Evolutionary conservation across 2,329 filamentous ascomycete species (phyloP).

Genomic region (Alternaria solani): DNA sequence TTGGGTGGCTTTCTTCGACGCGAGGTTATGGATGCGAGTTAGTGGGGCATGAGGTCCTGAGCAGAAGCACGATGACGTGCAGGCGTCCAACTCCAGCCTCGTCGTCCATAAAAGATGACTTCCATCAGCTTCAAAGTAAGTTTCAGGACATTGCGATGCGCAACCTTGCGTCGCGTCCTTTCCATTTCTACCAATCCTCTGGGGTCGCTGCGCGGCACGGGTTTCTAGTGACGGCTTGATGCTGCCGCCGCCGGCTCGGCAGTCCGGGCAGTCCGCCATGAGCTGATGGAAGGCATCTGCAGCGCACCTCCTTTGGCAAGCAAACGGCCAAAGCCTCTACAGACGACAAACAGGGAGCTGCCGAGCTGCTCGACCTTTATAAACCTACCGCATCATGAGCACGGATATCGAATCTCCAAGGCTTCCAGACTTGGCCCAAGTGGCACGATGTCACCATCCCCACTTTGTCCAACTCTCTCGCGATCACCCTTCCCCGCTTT

Average conservation of each 20-base stretch:
- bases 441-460: conserved; percentile 3
- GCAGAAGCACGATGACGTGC: not conserved
- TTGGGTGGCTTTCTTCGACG: not conserved
- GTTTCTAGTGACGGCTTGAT: not conserved
- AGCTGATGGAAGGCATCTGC: not conserved
- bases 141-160: not conserved
- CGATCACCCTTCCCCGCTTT: conserved; percentile 25
- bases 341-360: not conserved
- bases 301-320: not conserved
- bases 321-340: not conserved
- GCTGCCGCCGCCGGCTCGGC: conserved; percentile 1
- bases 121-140: not conserved
- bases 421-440: conserved; percentile 10
- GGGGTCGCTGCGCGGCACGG: not conserved
- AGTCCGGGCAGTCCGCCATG: not conserved
- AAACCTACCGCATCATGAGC: not conserved
- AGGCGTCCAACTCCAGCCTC: not conserved
- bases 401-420: conserved; percentile 9
- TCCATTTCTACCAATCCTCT: not conserved
- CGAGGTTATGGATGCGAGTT: not conserved
- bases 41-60: not conserved
- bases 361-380: not conserved
- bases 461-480: conserved; percentile 4
- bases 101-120: not conserved
- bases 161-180: not conserved